Conservation (phyloP, 2,329 filamentous ascomycete genomes). For the Coniochaeta sp. region DNA sequence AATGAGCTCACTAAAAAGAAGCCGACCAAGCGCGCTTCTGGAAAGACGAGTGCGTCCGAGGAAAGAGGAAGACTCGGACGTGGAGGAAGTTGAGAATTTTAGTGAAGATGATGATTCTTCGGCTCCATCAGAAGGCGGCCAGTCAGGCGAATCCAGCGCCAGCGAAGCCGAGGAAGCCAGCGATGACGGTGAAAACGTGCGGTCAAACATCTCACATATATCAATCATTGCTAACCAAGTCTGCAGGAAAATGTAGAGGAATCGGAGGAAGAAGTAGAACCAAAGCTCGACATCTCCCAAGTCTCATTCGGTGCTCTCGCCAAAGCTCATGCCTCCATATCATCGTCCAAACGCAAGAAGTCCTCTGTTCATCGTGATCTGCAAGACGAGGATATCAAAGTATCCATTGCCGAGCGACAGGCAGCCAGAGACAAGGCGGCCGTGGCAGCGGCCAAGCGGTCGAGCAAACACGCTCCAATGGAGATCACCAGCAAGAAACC, state of each 20-base stretch:
- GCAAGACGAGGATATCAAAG: slow-evolving; percentile 17
- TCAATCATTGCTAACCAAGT: not conserved
- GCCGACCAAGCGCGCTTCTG: slow-evolving; percentile 12
- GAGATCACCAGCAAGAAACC: slow-evolving; percentile 76
- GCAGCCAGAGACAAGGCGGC: slow-evolving; percentile 20
- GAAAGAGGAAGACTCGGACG: slow-evolving; percentile 24
- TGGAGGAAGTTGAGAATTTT: slow-evolving; percentile 9
- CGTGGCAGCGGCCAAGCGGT: slow-evolving; percentile 26
- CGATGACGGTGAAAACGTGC: not conserved
- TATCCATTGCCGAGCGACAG: slow-evolving; percentile 7
- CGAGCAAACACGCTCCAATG: slow-evolving; percentile 83
- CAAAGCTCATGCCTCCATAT: slow-evolving; percentile 70
- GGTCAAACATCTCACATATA: not conserved
- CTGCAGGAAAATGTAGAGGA: slow-evolving; percentile 22
- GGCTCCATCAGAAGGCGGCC: not conserved
- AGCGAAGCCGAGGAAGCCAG: not conserved
- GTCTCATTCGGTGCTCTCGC: slow-evolving; percentile 89
- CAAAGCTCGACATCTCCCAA: slow-evolving; percentile 40
- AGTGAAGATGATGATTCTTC: not conserved
- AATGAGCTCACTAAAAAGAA: slow-evolving; percentile 12
- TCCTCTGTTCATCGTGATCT: slow-evolving; percentile 27
- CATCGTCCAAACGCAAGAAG: slow-evolving; percentile 28
- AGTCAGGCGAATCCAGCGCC: not conserved
- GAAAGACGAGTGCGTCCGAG: slow-evolving; percentile 32
- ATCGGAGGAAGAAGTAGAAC: slow-evolving; percentile 24